These are phyloP conservation scores for Termitomyces sp. DNA, from an alignment of 768 basidiomycete species.

Conservation along the genomic window DNA sequence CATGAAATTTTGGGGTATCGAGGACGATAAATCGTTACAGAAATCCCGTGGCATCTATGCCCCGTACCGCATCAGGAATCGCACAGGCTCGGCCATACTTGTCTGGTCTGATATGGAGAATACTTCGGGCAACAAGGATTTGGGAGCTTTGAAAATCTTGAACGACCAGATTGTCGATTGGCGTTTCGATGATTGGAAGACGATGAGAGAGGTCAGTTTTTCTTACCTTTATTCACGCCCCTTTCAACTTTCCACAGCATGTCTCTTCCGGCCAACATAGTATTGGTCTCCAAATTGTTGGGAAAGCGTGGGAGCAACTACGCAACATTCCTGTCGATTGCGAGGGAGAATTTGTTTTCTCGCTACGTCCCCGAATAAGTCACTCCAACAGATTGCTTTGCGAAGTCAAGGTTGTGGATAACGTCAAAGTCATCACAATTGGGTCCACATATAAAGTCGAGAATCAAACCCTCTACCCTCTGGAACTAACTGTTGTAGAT, in stretches of 20 bases:
- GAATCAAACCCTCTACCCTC: slow-evolving; percentile 85
- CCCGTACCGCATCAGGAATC: slow-evolving; percentile 89
- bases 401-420: slow-evolving; percentile 85
- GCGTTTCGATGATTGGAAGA: slow-evolving; percentile 96
- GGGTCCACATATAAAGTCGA: slow-evolving; percentile 90
- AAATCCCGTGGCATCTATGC: slow-evolving; percentile 85
- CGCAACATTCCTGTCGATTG: slow-evolving; percentile 86
- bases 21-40: slow-evolving; percentile 65
- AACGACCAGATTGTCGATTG: slow-evolving; percentile 82
- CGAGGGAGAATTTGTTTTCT: slow-evolving; percentile 88
- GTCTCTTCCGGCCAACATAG: slow-evolving; percentile 73
- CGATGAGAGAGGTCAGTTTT: slow-evolving; percentile 75
- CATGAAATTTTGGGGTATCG: slow-evolving; percentile 65
- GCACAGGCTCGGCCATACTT: slow-evolving; percentile 79
- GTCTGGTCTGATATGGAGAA: slow-evolving; percentile 82
- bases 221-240: background rate
- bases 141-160: slow-evolving; percentile 52
- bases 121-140: slow-evolving; percentile 37
- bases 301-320: slow-evolving; percentile 85
- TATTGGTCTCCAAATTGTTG: slow-evolving; percentile 79
- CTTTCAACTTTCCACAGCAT: slow-evolving; percentile 32
- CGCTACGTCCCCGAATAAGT: slow-evolving; percentile 74
- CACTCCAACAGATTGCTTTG: slow-evolving; percentile 79
- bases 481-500: slow-evolving; percentile 89
- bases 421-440: slow-evolving; percentile 91